Conservation (phyloP, 225 moss, liverwort and hornwort genomes). For the Bryoerythrophyllum caledonicum region DNA sequence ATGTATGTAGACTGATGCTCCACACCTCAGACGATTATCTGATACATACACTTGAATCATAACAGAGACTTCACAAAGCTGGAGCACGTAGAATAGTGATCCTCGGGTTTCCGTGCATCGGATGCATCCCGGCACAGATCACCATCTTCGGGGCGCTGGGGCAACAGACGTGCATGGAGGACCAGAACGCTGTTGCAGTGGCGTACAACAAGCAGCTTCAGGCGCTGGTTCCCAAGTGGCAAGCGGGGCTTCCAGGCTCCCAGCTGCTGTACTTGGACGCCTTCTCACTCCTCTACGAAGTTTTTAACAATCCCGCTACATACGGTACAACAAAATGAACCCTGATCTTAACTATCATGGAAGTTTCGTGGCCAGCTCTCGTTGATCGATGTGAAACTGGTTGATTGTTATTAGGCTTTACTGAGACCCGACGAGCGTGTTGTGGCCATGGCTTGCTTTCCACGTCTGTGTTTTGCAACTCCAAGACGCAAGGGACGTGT, state of each 20-base stretch:
- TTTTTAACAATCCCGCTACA: slow-evolving; percentile 24
- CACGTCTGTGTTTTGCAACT: slow-evolving; percentile 25
- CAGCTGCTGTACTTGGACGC: slow-evolving; percentile 26
- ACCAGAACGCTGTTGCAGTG: slow-evolving; percentile 23
- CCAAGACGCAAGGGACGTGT: slow-evolving; percentile 25
- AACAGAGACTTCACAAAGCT: slow-evolving; percentile 26
- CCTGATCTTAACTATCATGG: no score
- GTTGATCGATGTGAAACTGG: not conserved
- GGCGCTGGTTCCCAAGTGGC: not conserved
- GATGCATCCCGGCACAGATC: slow-evolving; percentile 55
- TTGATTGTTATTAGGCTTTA: not conserved
- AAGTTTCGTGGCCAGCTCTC: not conserved
- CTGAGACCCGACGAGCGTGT: slow-evolving; percentile 36
- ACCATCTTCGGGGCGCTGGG: slow-evolving; percentile 2
- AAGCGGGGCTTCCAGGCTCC: slow-evolving; percentile 21
- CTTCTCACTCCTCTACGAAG: slow-evolving; percentile 20
- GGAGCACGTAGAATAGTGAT: slow-evolving; percentile 49
- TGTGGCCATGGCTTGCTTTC: slow-evolving; percentile 33
- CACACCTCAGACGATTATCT: no score
- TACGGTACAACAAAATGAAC: slow-evolving; percentile 15
- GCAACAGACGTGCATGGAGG: slow-evolving; percentile 25
- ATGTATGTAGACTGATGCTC: not conserved
- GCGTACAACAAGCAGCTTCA: slow-evolving; percentile 26
- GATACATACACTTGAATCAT: no score
- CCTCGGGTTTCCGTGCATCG: slow-evolving; percentile 43